phyloP scores from a whole-genome alignment of 75 land plant genomes.

The Ceratopteris richardii region DNA sequence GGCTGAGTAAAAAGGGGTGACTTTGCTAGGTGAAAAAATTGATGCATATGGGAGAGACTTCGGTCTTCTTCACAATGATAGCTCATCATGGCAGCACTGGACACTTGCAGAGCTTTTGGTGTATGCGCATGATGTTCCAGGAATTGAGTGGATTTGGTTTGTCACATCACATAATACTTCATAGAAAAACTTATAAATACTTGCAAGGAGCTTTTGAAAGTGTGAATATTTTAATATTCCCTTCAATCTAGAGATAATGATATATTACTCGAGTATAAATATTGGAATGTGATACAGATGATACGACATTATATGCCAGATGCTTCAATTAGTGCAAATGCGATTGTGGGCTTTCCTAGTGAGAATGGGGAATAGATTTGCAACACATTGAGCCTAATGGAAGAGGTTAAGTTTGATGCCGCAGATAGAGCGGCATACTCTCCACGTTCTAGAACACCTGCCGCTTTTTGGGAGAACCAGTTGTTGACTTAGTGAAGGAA shows the following conservation, averaged over 20 bases:
- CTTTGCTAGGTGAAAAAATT: background rate
- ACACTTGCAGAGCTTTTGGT: background rate
- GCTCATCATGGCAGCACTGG: background rate
- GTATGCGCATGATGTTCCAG: background rate
- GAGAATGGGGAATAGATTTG: background rate
- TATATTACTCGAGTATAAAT: background rate
- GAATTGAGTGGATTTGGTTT: too few relatives aligned
- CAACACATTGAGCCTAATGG: background rate
- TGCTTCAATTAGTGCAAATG: background rate
- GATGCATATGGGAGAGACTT: slow-evolving; percentile 1
- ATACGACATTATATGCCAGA: background rate
- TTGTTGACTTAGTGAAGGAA: too few relatives aligned
- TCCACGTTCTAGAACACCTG: background rate
- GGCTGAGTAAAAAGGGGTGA: too few relatives aligned
- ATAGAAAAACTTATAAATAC: background rate
- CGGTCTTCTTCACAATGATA: background rate
- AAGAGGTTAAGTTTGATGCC: background rate
- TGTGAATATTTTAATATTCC: background rate
- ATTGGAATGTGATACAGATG: background rate
- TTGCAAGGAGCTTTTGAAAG: background rate
- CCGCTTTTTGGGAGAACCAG: background rate
- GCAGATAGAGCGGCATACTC: background rate
- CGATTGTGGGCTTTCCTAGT: background rate
- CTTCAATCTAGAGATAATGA: background rate
- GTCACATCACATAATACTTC: background rate